Conservation (phyloP, 2,329 filamentous ascomycete species). For the Colletotrichum cuscutae region DNA sequence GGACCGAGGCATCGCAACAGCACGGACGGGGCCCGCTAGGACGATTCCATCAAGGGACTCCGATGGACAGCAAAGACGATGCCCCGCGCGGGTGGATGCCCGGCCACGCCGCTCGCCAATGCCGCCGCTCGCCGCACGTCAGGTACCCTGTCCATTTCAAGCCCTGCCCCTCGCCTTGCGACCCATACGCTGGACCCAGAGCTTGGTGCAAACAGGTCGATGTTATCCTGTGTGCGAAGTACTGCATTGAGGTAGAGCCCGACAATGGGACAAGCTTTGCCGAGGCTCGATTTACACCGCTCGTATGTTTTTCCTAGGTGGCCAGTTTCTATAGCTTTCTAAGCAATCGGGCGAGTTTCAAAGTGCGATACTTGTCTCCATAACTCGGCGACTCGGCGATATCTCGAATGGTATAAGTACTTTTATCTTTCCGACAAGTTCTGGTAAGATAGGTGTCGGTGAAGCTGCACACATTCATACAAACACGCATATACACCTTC, state of each 20-base stretch:
- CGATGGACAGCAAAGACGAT: constrained; percentile 11
- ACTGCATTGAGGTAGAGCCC: neutral
- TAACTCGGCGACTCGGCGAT: neutral
- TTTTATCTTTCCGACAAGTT: neutral
- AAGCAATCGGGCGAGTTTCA: neutral
- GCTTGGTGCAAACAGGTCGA: neutral
- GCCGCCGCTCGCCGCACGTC: constrained; percentile 9
- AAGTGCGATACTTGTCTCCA: neutral
- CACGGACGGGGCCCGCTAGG: constrained; percentile 18
- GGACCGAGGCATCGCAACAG: constrained; percentile 25
- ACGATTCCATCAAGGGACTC: constrained; percentile 28
- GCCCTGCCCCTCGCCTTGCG: constrained; percentile 5
- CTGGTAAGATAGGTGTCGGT: neutral
- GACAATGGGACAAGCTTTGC: neutral
- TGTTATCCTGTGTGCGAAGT: neutral
- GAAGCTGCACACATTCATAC: neutral
- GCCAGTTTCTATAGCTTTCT: neutral
- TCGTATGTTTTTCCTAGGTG: constrained; percentile 1
- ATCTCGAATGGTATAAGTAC: neutral
- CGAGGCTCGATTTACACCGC: constrained; percentile 28
- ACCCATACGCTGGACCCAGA: neutral
- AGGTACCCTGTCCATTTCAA: constrained; percentile 9
- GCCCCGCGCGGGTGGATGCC: constrained; percentile 30
- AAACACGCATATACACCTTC: neutral
- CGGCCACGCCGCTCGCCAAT: constrained; percentile 20